Conservation (phyloP, 176 grass and related monocot species). For the Dendrocalamus sinicus region DNA sequence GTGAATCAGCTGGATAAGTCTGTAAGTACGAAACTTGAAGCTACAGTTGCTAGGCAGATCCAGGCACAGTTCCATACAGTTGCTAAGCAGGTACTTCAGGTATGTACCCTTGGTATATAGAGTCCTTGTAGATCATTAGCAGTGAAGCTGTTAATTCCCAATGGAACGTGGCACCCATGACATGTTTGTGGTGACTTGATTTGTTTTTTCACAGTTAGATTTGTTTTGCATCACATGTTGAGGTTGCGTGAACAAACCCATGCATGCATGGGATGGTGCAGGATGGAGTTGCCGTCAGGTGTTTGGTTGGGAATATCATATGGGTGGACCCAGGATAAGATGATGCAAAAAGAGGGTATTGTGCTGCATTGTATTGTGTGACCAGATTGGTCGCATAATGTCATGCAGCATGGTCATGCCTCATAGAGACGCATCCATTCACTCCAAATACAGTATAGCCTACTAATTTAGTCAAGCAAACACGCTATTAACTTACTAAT, state of each 20-base stretch:
- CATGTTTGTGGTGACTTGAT: conserved; percentile 9
- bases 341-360: background rate
- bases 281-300: background rate
- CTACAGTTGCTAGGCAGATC: conserved; percentile 73
- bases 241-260: conserved; percentile 21
- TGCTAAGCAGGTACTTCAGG: conserved; percentile 81
- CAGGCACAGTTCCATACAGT: conserved; percentile 88
- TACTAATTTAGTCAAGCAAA: background rate
- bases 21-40: conserved; percentile 75
- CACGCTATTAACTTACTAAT: background rate
- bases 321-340: conserved; percentile 1
- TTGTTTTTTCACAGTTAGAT: background rate
- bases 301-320: background rate
- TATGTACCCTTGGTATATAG: conserved; percentile 38
- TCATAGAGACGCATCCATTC: conserved; percentile 6
- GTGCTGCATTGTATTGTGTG: background rate
- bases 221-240: background rate
- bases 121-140: conserved; percentile 23
- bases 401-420: background rate
- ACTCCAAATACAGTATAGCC: background rate
- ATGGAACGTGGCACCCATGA: background rate
- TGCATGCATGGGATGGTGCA: background rate
- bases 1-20: conserved; percentile 92
- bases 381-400: background rate
- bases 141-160: conserved; percentile 5